A percentile compares a stretch with the other conserved stretches of the same genome.
Conservation (phyloP, 345 rosid genomes). For the Passiflora organensis region DNA sequence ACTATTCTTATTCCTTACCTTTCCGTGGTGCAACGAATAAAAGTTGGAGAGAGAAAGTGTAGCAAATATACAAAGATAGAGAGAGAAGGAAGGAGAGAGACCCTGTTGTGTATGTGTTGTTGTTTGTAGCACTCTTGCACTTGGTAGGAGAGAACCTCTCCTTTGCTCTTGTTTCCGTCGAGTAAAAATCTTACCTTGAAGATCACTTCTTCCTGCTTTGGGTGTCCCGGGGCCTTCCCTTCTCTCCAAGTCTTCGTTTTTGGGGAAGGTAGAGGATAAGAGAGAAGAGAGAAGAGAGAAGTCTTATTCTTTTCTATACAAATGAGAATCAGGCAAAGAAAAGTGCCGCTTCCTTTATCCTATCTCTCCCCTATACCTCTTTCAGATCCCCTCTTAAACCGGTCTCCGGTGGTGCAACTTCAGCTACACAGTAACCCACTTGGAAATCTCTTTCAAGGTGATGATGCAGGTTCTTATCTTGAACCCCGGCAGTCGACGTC, state of each 20-base stretch:
- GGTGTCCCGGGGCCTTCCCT: too few relatives aligned
- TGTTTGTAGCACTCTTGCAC: too few relatives aligned
- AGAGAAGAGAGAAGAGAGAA: not conserved
- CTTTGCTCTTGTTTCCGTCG: too few relatives aligned
- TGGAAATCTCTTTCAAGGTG: constrained; percentile 9
- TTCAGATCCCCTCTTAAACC: constrained; percentile 67
- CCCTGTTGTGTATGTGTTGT: not conserved
- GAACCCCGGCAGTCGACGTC: constrained; percentile 26
- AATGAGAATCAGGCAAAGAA: constrained; percentile 97
- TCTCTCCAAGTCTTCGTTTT: too few relatives aligned
- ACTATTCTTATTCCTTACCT: constrained; percentile 22
- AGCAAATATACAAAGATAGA: not conserved
- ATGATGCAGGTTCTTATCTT: not conserved
- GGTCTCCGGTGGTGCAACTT: constrained; percentile 53
- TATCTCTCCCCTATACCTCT: constrained; percentile 70
- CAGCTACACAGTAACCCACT: constrained; percentile 15
- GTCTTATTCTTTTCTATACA: constrained; percentile 5
- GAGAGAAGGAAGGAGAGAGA: too few relatives aligned
- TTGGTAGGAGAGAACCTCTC: too few relatives aligned
- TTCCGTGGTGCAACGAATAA: constrained; percentile 67
- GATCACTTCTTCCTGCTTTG: too few relatives aligned
- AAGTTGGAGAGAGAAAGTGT: constrained; percentile 41
- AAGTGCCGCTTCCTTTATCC: constrained; percentile 65
- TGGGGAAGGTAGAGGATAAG: too few relatives aligned
- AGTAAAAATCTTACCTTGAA: too few relatives aligned